Base-by-base conservation (phyloP, 2,329 filamentous ascomycete genomes). In the Verruconis gallopava region DNA sequence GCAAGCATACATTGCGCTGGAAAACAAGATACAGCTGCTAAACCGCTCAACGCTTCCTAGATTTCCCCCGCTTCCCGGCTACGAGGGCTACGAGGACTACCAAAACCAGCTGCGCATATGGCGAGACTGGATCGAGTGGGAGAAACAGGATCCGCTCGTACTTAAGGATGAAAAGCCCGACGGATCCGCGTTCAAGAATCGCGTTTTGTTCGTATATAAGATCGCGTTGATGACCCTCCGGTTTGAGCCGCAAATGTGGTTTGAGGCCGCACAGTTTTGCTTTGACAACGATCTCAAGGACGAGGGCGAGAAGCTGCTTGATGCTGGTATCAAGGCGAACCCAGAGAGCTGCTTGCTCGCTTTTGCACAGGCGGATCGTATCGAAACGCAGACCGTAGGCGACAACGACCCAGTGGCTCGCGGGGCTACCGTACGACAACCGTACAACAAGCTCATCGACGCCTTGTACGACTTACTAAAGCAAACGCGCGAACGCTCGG, bases 171-270 rank as follows among this genome's bases (percentile, higher is more conserved):
- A 96, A 51, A 22, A 38, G 13, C 46, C 37, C 17, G 38, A 37
- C 19, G 68, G 73, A 3, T 72, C 77, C 40, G 71, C 75, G 4
- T 91, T 81, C 61, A 81, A 81, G 50, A 73, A 81, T 49, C 79
- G 91, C 32, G 75, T 96, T 33, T 61, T 95, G 5, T 93, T 93
- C 59, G 81, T 85, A 48, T 96, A 94, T 68, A 91, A 86, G 58
- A 89, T 95, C 58, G 85, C 89, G 3, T 66, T 93, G 37, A 94
- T 95, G 82, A 81, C 86, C 3, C 66, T 98, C 43, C 79, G 88
- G 39, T 98, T 96, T 62, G 91, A 89, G 75, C 88, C 91, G 3
- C 84, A 93, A 56, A 79, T 95, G 51, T 98, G 91, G 91, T 88
- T 86, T 38, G 86, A 95, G 46, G 89, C 86, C 6, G 84, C 88